phyloP scores from a whole-genome alignment of 2,329 filamentous ascomycete genomes.

The Macroventuria anomochaeta region DNA sequence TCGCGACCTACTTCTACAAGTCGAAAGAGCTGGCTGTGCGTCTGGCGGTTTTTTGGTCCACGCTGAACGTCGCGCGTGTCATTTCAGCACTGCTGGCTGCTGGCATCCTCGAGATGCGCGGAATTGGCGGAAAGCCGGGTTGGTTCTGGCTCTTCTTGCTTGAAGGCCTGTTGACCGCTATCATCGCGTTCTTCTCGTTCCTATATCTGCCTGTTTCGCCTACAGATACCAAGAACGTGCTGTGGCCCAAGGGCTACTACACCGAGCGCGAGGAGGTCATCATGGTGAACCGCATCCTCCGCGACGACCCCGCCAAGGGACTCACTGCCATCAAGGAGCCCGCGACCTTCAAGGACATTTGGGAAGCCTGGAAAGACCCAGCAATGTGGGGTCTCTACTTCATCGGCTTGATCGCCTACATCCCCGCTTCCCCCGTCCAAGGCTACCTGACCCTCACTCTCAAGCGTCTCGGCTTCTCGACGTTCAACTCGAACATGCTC shows the following conservation, averaged over 20 bases:
- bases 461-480: slow-evolving; percentile 49
- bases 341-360: slow-evolving; percentile 56
- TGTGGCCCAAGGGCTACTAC: slow-evolving; percentile 66
- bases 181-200: slow-evolving; percentile 39
- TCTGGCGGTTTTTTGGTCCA: slow-evolving; percentile 73
- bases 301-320: slow-evolving; percentile 63
- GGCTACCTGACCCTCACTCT: slow-evolving; percentile 51
- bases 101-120: slow-evolving; percentile 60
- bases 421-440: slow-evolving; percentile 47
- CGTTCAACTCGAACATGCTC: slow-evolving; percentile 53
- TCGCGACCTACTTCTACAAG: slow-evolving; percentile 78
- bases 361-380: slow-evolving; percentile 59
- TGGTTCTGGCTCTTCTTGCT: slow-evolving; percentile 63
- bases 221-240: slow-evolving; percentile 49
- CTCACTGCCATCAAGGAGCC: slow-evolving; percentile 64
- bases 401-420: slow-evolving; percentile 51
- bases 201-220: slow-evolving; percentile 57
- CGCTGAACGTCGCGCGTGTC: slow-evolving; percentile 63
- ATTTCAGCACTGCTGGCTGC: slow-evolving; percentile 62
- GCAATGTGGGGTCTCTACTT: slow-evolving; percentile 64
- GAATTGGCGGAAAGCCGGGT: slow-evolving; percentile 56
- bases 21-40: slow-evolving; percentile 71
- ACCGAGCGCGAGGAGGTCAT: slow-evolving; percentile 70
- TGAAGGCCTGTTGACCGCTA: slow-evolving; percentile 42
- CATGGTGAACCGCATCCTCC: slow-evolving; percentile 68